These are phyloP conservation scores for Centaurea solstitialis DNA, from an alignment of 129 eudicot species.

Conservation along the genomic window DNA sequence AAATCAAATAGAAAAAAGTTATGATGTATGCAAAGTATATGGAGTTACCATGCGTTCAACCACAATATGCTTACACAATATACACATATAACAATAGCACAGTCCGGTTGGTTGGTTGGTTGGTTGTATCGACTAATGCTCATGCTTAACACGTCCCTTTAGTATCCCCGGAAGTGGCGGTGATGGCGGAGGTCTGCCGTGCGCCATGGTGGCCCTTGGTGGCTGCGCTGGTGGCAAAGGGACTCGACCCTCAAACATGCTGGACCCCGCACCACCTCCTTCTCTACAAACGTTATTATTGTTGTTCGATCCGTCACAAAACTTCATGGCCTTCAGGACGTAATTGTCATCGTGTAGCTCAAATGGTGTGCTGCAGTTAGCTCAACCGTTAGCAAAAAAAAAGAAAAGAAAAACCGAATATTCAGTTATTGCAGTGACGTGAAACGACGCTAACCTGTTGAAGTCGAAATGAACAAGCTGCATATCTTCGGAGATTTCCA, in stretches of 20 bases:
- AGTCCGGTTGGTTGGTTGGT: neutral
- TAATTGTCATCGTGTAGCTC: constrained; percentile 70
- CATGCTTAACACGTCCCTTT: constrained; percentile 82
- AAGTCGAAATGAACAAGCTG: constrained; percentile 94
- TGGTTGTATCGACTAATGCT: constrained; percentile 45
- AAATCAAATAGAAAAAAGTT: constrained; percentile 17
- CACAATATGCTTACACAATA: constrained; percentile 48
- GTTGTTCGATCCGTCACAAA: constrained; percentile 46
- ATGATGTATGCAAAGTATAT: constrained; percentile 18
- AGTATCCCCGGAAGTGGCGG: constrained; percentile 92
- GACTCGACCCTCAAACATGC: constrained; percentile 49
- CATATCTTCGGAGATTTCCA: constrained; percentile 93
- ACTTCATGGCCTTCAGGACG: constrained; percentile 75
- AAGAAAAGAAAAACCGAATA: neutral
- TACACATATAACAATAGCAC: constrained; percentile 34
- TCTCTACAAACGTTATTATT: constrained; percentile 20
- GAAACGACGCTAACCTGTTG: constrained; percentile 57
- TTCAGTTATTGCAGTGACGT: neutral
- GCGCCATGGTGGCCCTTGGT: constrained; percentile 40
- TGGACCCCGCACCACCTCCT: constrained; percentile 61
- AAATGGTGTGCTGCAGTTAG: constrained; percentile 60
- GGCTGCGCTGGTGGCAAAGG: constrained; percentile 34
- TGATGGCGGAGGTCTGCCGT: constrained; percentile 61
- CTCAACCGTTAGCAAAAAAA: neutral
- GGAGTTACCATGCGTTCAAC: constrained; percentile 3